Evolutionary conservation across 805 yeast species (phyloP).

Genomic region (Ogataea thermomethanolica): DNA sequence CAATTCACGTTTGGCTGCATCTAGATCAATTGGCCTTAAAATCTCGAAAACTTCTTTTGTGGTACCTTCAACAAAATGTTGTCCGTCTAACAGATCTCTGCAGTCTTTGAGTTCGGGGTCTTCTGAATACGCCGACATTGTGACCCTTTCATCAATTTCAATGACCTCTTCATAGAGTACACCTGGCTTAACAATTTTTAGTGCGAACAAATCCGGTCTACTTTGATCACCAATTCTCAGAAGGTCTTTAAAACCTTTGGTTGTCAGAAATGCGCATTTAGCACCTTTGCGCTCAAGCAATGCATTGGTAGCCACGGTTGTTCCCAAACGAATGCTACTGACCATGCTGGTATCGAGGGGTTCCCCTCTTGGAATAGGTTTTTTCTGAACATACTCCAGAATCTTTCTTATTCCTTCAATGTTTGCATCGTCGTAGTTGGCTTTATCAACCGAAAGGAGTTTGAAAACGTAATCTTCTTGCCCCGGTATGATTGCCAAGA

Average conservation of each 20-base stretch:
- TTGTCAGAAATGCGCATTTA: slow-evolving; percentile 24
- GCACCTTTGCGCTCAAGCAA: slow-evolving; percentile 25
- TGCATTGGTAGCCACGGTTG: slow-evolving; percentile 30
- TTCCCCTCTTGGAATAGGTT: slow-evolving; percentile 18
- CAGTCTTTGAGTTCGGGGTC: slow-evolving; percentile 17
- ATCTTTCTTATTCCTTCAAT: slow-evolving; percentile 28
- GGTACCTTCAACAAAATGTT: slow-evolving; percentile 33
- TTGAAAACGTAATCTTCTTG: slow-evolving; percentile 9
- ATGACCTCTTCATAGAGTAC: slow-evolving; percentile 21
- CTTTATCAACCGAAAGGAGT: slow-evolving; percentile 22
- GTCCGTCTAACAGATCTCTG: slow-evolving; percentile 24
- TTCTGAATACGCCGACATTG: slow-evolving; percentile 26
- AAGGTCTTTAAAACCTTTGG: slow-evolving; percentile 32
- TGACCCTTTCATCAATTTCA: slow-evolving; percentile 24
- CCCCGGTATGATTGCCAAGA: slow-evolving; percentile 10
- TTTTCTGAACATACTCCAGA: slow-evolving; percentile 17
- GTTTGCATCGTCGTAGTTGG: slow-evolving; percentile 28
- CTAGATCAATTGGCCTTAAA: slow-evolving; percentile 34
- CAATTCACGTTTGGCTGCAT: slow-evolving; percentile 22
- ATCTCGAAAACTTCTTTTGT: slow-evolving; percentile 40
- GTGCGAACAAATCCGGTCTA: slow-evolving; percentile 25
- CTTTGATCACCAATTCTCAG: slow-evolving; percentile 33
- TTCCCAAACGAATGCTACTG: slow-evolving; percentile 26
- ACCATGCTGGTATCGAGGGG: slow-evolving; percentile 20
- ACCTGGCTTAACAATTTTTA: slow-evolving; percentile 22